phyloP scores from a whole-genome alignment of 148 eudicot genomes.

The Cornus controversa region DNA sequence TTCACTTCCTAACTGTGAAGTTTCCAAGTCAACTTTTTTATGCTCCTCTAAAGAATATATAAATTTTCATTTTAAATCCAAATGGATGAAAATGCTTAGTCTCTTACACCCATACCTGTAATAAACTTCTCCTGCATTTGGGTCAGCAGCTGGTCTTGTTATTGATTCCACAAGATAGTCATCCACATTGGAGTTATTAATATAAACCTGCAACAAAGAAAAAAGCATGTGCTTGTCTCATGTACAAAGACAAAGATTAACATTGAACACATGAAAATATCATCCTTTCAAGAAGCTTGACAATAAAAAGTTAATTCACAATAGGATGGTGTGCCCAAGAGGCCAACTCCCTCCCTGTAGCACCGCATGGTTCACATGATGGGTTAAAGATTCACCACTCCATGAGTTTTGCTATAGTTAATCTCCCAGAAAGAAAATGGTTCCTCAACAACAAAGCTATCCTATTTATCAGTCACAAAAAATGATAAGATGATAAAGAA shows the following conservation, averaged over 20 bases:
- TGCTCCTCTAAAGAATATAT: too few relatives aligned
- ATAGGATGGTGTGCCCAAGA: background rate
- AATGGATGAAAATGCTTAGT: too few relatives aligned
- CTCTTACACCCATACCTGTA: slow-evolving; percentile 60
- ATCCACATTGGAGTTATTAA: slow-evolving; percentile 77
- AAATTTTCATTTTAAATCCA: too few relatives aligned
- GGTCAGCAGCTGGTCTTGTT: slow-evolving; percentile 81
- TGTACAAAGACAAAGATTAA: background rate
- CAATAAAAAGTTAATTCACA: background rate
- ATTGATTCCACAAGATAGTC: slow-evolving; percentile 91
- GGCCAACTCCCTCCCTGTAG: background rate
- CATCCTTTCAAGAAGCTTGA: slow-evolving; percentile 4
- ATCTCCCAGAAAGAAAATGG: background rate
- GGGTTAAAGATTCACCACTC: background rate
- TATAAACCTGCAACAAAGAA: slow-evolving; percentile 59
- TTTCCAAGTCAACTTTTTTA: too few relatives aligned
- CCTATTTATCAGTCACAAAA: background rate
- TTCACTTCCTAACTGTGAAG: too few relatives aligned
- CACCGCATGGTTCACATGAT: background rate
- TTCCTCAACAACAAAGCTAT: background rate
- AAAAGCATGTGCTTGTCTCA: background rate
- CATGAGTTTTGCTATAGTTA: background rate
- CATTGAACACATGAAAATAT: background rate
- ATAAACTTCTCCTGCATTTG: slow-evolving; percentile 97
- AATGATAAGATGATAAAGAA: too few relatives aligned